Evolutionary conservation across 2,329 filamentous ascomycete species (phyloP).

Genomic region (Juglanconis sp.): DNA sequence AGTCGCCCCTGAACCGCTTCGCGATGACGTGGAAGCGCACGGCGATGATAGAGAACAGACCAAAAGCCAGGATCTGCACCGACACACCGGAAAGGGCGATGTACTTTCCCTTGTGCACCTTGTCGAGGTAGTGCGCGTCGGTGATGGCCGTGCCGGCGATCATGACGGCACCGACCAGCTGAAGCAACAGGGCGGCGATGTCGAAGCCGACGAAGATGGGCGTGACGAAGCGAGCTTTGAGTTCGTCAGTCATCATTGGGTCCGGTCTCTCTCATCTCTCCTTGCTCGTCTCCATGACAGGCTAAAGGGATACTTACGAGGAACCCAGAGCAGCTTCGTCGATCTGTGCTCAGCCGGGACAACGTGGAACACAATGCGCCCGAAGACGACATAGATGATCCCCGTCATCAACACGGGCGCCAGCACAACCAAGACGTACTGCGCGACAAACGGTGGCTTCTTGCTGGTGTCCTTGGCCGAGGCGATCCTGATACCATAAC

Average conservation of each 20-base stretch:
- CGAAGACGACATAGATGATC: conserved; percentile 36
- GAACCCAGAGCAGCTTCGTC: conserved; percentile 34
- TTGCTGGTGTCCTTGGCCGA: conserved; percentile 26
- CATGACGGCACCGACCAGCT: conserved; percentile 37
- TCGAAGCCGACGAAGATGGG: conserved; percentile 40
- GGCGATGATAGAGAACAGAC: conserved; percentile 42
- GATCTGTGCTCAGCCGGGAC: conserved; percentile 32
- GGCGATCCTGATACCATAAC: conserved; percentile 31
- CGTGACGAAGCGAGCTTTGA: conserved; percentile 31
- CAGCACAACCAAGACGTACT: conserved; percentile 36
- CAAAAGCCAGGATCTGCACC: conserved; percentile 43
- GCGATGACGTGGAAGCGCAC: conserved; percentile 45
- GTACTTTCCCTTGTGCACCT: conserved; percentile 32
- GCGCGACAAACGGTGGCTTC: conserved; percentile 29
- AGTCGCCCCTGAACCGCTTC: conserved; percentile 30
- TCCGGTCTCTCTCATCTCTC: conserved; percentile 27
- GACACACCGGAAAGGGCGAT: conserved; percentile 38
- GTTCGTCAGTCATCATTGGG: conserved; percentile 19
- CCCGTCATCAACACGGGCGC: conserved; percentile 38
- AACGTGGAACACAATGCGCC: conserved; percentile 36
- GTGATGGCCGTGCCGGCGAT: conserved; percentile 34
- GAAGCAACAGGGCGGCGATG: conserved; percentile 35
- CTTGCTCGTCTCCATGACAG: conserved; percentile 12
- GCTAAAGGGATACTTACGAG: conserved; percentile 19
- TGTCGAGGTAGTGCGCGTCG: conserved; percentile 27